Conservation (phyloP, 2,329 filamentous ascomycete species). For the Cercospora sojina region DNA sequence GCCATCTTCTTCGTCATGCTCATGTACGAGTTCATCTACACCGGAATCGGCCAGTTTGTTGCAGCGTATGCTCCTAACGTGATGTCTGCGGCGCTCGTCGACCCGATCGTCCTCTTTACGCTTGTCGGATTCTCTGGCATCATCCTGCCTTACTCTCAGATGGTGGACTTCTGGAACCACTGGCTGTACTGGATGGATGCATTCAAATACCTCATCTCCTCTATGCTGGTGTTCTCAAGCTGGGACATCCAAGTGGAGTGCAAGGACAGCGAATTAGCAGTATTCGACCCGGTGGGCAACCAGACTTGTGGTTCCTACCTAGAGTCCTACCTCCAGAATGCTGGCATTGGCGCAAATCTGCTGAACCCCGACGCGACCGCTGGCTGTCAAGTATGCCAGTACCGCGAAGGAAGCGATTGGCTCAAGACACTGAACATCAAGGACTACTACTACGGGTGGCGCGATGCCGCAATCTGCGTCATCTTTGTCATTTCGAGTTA, state of each 20-base stretch:
- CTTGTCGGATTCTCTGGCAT: slow-evolving; percentile 38
- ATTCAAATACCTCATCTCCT: slow-evolving; percentile 45
- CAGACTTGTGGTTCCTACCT: slow-evolving; percentile 61
- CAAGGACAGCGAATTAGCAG: slow-evolving; percentile 38
- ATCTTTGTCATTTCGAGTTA: slow-evolving; percentile 47
- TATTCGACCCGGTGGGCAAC: slow-evolving; percentile 50
- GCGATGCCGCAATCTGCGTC: slow-evolving; percentile 60
- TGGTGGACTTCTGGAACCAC: slow-evolving; percentile 39
- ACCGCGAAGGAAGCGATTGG: slow-evolving; percentile 58
- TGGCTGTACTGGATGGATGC: slow-evolving; percentile 42
- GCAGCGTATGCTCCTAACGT: slow-evolving; percentile 45
- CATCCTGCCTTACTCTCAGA: slow-evolving; percentile 35
- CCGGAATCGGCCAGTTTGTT: slow-evolving; percentile 57
- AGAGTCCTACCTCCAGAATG: slow-evolving; percentile 49
- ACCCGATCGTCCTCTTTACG: slow-evolving; percentile 38
- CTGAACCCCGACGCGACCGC: slow-evolving; percentile 58
- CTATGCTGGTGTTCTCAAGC: slow-evolving; percentile 41
- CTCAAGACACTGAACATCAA: slow-evolving; percentile 58
- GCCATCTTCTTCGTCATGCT: slow-evolving; percentile 46
- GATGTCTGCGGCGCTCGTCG: slow-evolving; percentile 47
- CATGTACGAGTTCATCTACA: slow-evolving; percentile 59
- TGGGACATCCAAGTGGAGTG: slow-evolving; percentile 45
- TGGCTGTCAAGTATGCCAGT: slow-evolving; percentile 62
- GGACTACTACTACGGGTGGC: slow-evolving; percentile 64
- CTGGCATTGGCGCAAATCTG: slow-evolving; percentile 50